Conservation (phyloP, 1,139 yeast genomes). For the Groenewaldozyma auringiensis region DNA sequence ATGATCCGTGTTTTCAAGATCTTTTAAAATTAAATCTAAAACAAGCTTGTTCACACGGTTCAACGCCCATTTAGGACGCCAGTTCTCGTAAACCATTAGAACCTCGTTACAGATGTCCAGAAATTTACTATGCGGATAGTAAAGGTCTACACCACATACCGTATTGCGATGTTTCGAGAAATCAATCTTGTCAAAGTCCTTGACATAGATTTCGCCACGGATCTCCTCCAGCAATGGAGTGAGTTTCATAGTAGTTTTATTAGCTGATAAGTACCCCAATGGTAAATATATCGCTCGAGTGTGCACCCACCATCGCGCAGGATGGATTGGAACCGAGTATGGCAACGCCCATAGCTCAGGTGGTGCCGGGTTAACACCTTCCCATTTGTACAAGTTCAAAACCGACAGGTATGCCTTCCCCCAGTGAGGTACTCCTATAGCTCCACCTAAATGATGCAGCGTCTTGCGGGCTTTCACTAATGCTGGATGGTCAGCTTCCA, state of each 20-base stretch:
- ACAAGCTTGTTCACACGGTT: conserved; percentile 46
- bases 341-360: conserved; percentile 93
- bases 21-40: conserved; percentile 63
- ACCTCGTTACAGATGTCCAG: conserved; percentile 57
- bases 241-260: conserved; percentile 47
- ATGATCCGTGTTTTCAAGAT: conserved; percentile 68
- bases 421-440: conserved; percentile 91
- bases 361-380: conserved; percentile 97
- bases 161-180: conserved; percentile 67
- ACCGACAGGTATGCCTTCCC: conserved; percentile 88
- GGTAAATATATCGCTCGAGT: conserved; percentile 90
- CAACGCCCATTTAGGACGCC: conserved; percentile 69
- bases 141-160: conserved; percentile 87
- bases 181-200: conserved; percentile 58
- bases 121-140: conserved; percentile 78
- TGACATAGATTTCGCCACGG: conserved; percentile 67
- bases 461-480: conserved; percentile 71
- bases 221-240: conserved; percentile 58
- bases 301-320: conserved; percentile 99
- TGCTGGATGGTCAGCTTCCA: conserved; percentile 67
- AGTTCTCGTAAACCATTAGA: conserved; percentile 58
- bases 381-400: conserved; percentile 82
- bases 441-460: conserved; percentile 74
- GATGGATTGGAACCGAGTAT: conserved; percentile 73
- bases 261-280: conserved; percentile 68